Evolutionary conservation across 768 basidiomycete genomes (phyloP), one percentile per base, ranked within the genome.

Genomic region (Amanita molliuscula): DNA sequence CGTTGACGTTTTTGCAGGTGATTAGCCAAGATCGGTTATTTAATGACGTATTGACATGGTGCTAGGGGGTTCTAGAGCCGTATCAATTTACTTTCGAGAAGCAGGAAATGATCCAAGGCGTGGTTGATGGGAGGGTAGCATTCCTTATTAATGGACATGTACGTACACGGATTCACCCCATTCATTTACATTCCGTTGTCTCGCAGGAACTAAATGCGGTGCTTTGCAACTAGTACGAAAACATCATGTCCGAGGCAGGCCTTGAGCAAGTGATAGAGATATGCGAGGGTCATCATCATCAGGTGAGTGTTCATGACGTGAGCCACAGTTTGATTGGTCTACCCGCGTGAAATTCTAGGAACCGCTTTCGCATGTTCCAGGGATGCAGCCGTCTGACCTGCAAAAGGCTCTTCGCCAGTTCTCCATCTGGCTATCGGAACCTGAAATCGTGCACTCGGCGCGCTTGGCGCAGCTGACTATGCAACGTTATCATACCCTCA

Each of bases 71-170:
- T 3, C 66, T 92, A 9, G 78, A 83, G 47, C 67, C 80, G 0
- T 86, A 82, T 55, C 62, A 75, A 3, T 92, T 91, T 61, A 87
- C 88, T 4, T 61, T 56, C 3, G 71, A 72, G 33, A 84, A 90
- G 58, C 76, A 74, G 34, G 66, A 62, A 5, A 64, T 72, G 50
- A 67, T 98, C 2, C 76, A 82, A 54, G 65, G 62, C 3, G 63
- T 81, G 6, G 71, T 95, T 41, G 77, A 88, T 44, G 67, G 72
- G 47, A 70, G 79, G 50, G 81, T 90, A 0, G 65, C 72, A 37
- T 63, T 65, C 6, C 71, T 99, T 41, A 85, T 83, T 15, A 78
- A 83, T 37, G 84, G 93, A 59, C 95, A 99, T 63, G 94, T 93
- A 59, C 52, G 86, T 72, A 23, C 33, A n/a, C 21, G n/a, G 3